phyloP scores from a whole-genome alignment of 352 stramenopile species.

The Phytophthora megakarya region DNA sequence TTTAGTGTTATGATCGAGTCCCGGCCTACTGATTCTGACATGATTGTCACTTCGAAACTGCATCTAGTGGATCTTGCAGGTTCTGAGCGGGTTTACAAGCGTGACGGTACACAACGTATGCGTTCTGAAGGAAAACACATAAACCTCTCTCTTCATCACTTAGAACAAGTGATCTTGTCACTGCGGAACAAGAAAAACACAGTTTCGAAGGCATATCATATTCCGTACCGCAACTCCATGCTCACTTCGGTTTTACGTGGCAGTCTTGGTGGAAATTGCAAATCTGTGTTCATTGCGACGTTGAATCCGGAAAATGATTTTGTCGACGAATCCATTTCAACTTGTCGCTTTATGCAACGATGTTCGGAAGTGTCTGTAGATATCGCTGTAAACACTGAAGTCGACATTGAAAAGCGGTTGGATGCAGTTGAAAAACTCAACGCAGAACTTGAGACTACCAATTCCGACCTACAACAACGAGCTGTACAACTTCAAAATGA shows the following conservation, averaged over 20 bases:
- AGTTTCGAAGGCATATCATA: conserved; percentile 70
- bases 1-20: conserved; percentile 95
- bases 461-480: conserved; percentile 48
- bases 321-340: conserved; percentile 94
- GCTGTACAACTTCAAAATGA: conserved; percentile 56
- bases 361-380: conserved; percentile 90
- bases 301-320: conserved; percentile 91
- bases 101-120: conserved; percentile 88
- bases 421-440: conserved; percentile 61
- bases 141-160: conserved; percentile 94
- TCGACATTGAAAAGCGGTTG: conserved; percentile 69
- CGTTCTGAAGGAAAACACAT: conserved; percentile 95
- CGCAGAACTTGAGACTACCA: conserved; percentile 43
- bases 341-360: conserved; percentile 95
- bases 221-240: conserved; percentile 97
- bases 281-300: conserved; percentile 96
- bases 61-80: conserved; percentile 96
- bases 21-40: conserved; percentile 68
- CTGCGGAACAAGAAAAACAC: conserved; percentile 77
- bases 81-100: conserved; percentile 97
- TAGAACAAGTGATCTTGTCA: conserved; percentile 96
- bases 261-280: conserved; percentile 96
- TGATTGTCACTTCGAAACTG: conserved; percentile 89
- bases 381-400: conserved; percentile 65
- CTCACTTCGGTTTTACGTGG: conserved; percentile 96